Evolutionary conservation across 208 protist genomes (phyloP).

Genomic region (Borovskyia barvae): DNA sequence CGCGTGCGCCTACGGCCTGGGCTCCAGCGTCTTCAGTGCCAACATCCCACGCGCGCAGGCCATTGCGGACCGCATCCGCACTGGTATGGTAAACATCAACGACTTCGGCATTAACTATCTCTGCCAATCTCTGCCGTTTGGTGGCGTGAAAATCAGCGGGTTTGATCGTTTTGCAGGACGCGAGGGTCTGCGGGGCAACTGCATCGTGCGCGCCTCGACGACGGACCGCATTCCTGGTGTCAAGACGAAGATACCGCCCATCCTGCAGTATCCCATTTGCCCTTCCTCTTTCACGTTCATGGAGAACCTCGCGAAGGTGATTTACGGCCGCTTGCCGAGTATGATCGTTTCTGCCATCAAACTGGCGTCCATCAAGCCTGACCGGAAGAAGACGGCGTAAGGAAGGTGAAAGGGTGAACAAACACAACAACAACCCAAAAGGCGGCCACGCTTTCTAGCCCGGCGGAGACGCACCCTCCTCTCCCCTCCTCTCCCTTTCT

Average conservation of each 20-base stretch:
- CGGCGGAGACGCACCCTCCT: too few relatives aligned
- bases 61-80: slow-evolving; percentile 80
- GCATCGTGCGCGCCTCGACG: slow-evolving; percentile 79
- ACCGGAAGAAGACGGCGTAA: slow-evolving; percentile 28
- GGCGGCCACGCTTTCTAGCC: too few relatives aligned
- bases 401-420: neutral
- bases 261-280: slow-evolving; percentile 86
- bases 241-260: slow-evolving; percentile 74
- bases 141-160: slow-evolving; percentile 94
- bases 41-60: slow-evolving; percentile 74
- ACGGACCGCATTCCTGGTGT: slow-evolving; percentile 85
- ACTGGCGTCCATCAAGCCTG: slow-evolving; percentile 53
- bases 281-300: slow-evolving; percentile 75
- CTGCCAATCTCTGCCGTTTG: slow-evolving; percentile 95
- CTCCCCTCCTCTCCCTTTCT: neutral
- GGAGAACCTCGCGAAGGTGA: slow-evolving; percentile 62
- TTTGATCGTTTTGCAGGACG: slow-evolving; percentile 94
- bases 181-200: slow-evolving; percentile 94
- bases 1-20: slow-evolving; percentile 86
- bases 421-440: neutral
- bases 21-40: slow-evolving; percentile 86
- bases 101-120: slow-evolving; percentile 96
- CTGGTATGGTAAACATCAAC: slow-evolving; percentile 93
- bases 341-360: slow-evolving; percentile 55
- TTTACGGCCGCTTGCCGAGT: slow-evolving; percentile 64